Conservation (phyloP, 148 eudicot species). For the Vaccinium macrocarpon region DNA sequence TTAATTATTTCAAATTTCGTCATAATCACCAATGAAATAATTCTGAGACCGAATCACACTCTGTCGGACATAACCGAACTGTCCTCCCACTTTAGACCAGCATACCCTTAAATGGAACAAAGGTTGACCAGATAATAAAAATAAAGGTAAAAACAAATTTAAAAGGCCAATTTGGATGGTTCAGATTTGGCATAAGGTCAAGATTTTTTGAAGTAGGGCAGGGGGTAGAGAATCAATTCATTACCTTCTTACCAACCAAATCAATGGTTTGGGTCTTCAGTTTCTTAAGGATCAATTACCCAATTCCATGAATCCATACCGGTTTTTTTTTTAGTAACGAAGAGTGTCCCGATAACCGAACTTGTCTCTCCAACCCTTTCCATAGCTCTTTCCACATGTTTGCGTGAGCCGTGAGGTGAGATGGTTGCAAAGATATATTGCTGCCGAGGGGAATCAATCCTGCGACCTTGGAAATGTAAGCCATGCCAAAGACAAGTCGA, state of each 20-base stretch:
- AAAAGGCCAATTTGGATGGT: not conserved
- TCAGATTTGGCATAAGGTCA: not conserved
- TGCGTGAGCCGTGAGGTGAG: too few relatives aligned
- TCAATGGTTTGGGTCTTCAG: conserved; percentile 5
- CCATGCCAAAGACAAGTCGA: too few relatives aligned
- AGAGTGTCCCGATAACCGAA: too few relatives aligned
- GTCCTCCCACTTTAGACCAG: not conserved
- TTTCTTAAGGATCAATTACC: not conserved
- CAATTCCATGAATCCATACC: not conserved
- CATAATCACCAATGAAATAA: too few relatives aligned
- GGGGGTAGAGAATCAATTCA: not conserved
- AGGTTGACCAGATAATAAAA: not conserved
- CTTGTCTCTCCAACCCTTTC: too few relatives aligned
- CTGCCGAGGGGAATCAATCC: too few relatives aligned
- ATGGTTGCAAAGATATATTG: too few relatives aligned
- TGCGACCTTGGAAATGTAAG: too few relatives aligned
- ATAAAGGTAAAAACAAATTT: not conserved
- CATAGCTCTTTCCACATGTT: too few relatives aligned
- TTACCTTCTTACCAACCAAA: not conserved
- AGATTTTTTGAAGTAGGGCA: not conserved
- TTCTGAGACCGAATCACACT: too few relatives aligned
- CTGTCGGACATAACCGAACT: not conserved
- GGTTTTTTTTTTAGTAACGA: too few relatives aligned
- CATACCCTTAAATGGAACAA: not conserved
- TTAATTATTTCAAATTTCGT: too few relatives aligned